These are phyloP conservation scores for Fomitopsis palustris DNA, from an alignment of 1,284 basidiomycete genomes.

Conservation along the genomic window DNA sequence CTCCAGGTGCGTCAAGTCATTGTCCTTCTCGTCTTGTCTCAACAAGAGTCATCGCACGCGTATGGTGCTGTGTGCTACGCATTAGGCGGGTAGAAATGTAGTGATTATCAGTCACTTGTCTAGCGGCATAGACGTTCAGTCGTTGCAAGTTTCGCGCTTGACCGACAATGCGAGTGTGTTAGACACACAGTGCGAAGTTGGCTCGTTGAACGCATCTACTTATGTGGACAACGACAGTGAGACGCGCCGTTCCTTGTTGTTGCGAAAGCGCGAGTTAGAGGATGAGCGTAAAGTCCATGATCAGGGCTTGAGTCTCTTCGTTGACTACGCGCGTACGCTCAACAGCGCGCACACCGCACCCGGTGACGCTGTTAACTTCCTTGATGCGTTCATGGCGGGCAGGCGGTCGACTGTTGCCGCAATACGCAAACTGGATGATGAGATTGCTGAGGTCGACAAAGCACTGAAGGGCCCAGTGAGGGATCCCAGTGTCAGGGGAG, in stretches of 20 bases:
- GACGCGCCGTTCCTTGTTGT: constrained; percentile 32
- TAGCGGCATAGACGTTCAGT: not conserved
- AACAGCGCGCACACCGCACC: constrained; percentile 41
- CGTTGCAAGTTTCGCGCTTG: not conserved
- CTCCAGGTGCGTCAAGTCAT: not conserved
- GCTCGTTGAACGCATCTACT: not conserved
- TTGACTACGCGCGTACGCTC: constrained; percentile 41
- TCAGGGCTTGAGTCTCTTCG: constrained; percentile 38
- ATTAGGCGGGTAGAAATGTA: not conserved
- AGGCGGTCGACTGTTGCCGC: constrained; percentile 35
- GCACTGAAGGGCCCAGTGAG: constrained; percentile 23
- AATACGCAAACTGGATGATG: constrained; percentile 35
- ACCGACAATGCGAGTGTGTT: not conserved
- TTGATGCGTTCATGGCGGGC: constrained; percentile 39
- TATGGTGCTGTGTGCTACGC: not conserved
- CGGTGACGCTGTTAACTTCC: constrained; percentile 34
- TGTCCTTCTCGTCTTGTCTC: not conserved
- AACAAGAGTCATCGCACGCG: not conserved
- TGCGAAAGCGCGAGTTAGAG: constrained; percentile 32
- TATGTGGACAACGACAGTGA: constrained; percentile 6
- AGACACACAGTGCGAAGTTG: not conserved
- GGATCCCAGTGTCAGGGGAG: constrained; percentile 25
- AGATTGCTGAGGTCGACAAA: constrained; percentile 34
- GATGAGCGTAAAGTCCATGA: constrained; percentile 35
- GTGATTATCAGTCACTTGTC: not conserved